Evolutionary conservation across 176 grass and related monocot species (phyloP).

Genomic region (Eremochloa ophiuroides): DNA sequence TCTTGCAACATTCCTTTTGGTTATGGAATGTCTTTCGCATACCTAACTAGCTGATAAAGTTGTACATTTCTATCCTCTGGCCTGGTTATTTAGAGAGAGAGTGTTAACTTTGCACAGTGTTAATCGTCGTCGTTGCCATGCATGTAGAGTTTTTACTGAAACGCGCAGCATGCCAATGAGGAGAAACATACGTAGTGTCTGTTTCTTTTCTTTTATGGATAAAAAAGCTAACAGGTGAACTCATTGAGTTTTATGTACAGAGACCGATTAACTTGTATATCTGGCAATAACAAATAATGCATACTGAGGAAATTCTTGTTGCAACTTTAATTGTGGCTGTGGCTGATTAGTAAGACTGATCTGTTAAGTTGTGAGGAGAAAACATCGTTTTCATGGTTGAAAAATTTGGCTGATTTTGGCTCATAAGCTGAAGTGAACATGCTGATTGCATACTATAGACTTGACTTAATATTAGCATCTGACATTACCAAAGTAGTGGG

Average conservation of each 20-base stretch:
- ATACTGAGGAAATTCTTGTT: background rate
- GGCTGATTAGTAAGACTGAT: too few species aligned
- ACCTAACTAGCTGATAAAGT: conserved; percentile 74
- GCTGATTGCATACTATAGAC: too few species aligned
- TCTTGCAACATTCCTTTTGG: conserved; percentile 51
- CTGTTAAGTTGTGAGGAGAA: too few species aligned
- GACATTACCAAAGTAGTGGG: too few species aligned
- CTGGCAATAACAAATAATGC: too few species aligned
- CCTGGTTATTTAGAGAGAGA: background rate
- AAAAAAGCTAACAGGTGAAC: background rate
- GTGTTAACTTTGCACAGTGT: background rate
- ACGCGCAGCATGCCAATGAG: background rate
- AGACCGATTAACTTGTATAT: background rate
- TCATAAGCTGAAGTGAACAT: too few species aligned
- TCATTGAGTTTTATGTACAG: background rate
- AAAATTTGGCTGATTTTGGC: too few species aligned
- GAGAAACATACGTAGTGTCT: background rate
- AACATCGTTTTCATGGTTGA: too few species aligned
- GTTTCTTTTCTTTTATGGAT: background rate
- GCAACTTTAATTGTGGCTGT: too few species aligned
- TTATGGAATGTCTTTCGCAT: conserved; percentile 48
- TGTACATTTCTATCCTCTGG: conserved; percentile 14
- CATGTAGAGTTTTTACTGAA: background rate
- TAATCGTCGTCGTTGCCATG: background rate
- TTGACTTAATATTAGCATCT: too few species aligned